These are phyloP conservation scores for Citeromyces matritensis DNA, from an alignment of 805 yeast genomes.

Conservation along the genomic window DNA sequence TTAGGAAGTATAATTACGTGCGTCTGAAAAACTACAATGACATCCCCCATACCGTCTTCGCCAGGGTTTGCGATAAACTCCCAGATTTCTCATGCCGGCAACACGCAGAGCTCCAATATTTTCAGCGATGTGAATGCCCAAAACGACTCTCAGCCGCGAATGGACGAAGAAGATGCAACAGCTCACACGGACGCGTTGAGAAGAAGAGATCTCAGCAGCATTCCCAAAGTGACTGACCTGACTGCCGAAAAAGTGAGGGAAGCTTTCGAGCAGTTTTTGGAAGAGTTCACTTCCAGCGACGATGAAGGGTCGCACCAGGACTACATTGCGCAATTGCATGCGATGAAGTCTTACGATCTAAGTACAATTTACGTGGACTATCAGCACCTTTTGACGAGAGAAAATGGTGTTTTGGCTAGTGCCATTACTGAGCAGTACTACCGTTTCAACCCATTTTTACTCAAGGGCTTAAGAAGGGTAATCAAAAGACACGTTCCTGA, in stretches of 20 bases:
- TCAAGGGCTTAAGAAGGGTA: slow-evolving; percentile 58
- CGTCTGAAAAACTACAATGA: no score
- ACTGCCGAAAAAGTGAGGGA: slow-evolving; percentile 92
- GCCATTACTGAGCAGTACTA: slow-evolving; percentile 89
- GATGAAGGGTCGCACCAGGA: slow-evolving; percentile 16
- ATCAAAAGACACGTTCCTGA: slow-evolving; percentile 66
- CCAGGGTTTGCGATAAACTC: no score
- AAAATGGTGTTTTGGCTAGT: slow-evolving; percentile 76
- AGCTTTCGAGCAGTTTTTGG: slow-evolving; percentile 74
- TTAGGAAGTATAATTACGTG: no score
- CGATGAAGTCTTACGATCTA: slow-evolving; percentile 63
- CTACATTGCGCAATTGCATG: slow-evolving; percentile 67
- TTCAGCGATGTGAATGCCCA: slow-evolving; percentile 2
- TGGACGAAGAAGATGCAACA: slow-evolving; percentile 11
- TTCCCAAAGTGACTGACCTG: slow-evolving; percentile 77
- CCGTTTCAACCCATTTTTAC: slow-evolving; percentile 77
- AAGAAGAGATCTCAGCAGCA: slow-evolving; percentile 47
- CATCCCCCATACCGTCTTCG: no score
- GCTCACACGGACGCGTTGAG: slow-evolving; percentile 17
- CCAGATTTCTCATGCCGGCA: no score
- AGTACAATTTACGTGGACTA: slow-evolving; percentile 78
- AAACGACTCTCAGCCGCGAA: slow-evolving; percentile 4
- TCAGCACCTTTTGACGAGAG: slow-evolving; percentile 57
- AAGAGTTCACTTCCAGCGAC: slow-evolving; percentile 32
- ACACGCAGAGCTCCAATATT: slow-evolving; percentile 4